Percentiles rank a stretch among this genome's conserved stretches.
Conservation (phyloP, 2,329 filamentous ascomycete genomes). For the Phialemonium atrogriseum region DNA sequence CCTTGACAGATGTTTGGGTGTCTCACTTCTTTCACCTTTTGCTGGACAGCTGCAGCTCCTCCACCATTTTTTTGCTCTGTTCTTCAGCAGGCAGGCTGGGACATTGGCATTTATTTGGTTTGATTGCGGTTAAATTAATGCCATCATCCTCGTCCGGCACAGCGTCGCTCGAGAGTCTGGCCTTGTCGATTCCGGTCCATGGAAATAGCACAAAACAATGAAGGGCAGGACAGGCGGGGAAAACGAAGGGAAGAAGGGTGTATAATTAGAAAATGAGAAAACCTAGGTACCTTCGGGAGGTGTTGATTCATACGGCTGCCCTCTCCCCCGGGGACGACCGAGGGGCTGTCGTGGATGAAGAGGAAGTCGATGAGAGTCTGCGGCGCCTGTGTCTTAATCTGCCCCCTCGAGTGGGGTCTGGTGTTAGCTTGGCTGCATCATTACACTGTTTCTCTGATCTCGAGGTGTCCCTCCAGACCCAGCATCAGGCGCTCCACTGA, state of each 20-base stretch:
- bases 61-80: too few relatives aligned
- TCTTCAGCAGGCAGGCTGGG: too few relatives aligned
- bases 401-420: conserved; percentile 7
- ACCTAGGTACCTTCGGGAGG: conserved; percentile 31
- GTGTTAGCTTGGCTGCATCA: conserved; percentile 13
- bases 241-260: conserved; percentile 6
- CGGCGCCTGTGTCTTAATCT: conserved; percentile 13
- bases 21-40: too few relatives aligned
- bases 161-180: conserved; percentile 5
- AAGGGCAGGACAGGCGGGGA: conserved; percentile 3
- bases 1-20: too few relatives aligned
- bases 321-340: conserved; percentile 26
- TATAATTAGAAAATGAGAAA: conserved; percentile 8
- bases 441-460: too few relatives aligned
- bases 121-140: conserved; percentile 15
- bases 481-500: background rate
- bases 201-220: conserved; percentile 3
- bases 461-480: too few relatives aligned
- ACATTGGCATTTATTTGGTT: conserved; percentile 10
- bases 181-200: conserved; percentile 2
- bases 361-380: conserved; percentile 18
- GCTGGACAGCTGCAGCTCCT: too few relatives aligned
- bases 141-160: conserved; percentile 10
- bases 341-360: conserved; percentile 18
- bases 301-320: conserved; percentile 36